Conservation (phyloP, 2,329 filamentous ascomycete species). For the Neofusicoccum parvum region DNA sequence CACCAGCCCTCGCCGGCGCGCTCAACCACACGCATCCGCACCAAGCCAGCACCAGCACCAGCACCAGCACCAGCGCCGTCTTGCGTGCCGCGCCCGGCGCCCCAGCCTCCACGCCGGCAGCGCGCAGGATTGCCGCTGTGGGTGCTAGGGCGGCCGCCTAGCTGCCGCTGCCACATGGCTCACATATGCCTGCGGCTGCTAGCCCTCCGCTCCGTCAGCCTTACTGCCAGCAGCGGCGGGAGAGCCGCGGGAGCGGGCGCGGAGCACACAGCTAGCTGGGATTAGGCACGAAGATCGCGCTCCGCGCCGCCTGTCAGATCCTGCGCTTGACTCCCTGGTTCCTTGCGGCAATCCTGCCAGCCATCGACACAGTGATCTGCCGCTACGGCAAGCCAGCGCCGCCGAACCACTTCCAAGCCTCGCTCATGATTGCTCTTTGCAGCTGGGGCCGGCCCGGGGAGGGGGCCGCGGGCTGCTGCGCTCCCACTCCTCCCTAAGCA, state of each 20-base stretch:
- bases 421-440: slow-evolving; percentile 14
- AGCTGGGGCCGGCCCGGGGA: slow-evolving; percentile 4
- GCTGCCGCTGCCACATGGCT: neutral
- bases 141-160: neutral
- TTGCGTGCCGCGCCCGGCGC: neutral
- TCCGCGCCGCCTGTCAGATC: slow-evolving; percentile 10
- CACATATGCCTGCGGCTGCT: neutral
- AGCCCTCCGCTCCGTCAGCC: slow-evolving; percentile 2
- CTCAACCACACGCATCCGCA: neutral
- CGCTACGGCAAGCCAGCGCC: slow-evolving; percentile 19
- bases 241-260: slow-evolving; percentile 9
- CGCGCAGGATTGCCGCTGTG: slow-evolving; percentile 2
- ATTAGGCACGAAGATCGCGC: slow-evolving; percentile 10
- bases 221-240: slow-evolving; percentile 1
- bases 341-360: slow-evolving; percentile 17
- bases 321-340: slow-evolving; percentile 10
- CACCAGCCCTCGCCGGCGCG: slow-evolving; percentile 6
- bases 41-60: slow-evolving; percentile 8
- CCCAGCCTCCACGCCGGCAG: neutral
- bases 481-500: neutral
- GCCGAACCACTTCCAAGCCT: slow-evolving; percentile 16
- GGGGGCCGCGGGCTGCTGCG: slow-evolving; percentile 7
- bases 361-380: slow-evolving; percentile 15
- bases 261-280: slow-evolving; percentile 19
- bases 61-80: slow-evolving; percentile 4